Base-by-base conservation (phyloP, 2,329 filamentous ascomycete genomes). In the Epichloe baconii region DNA sequence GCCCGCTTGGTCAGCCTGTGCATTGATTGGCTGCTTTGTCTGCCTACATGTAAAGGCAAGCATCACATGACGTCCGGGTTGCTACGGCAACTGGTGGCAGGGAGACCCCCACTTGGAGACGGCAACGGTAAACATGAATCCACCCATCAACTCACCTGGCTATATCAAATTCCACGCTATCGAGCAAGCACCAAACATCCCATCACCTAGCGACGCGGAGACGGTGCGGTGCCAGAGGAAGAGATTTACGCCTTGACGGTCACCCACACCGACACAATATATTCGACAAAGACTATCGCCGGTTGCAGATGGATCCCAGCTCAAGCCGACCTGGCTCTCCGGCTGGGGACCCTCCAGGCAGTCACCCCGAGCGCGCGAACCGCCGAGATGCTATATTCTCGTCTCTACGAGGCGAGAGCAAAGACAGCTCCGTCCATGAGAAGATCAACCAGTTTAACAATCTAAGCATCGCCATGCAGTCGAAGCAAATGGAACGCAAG, bases 371-470 rank as follows among this genome's bases (percentile, higher is more conserved):
- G 59, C 80, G 82, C 60, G 73, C 78, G 53, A 83, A 85, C 61
- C 63, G 66, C 50, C 62, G 67, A 38, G 66, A 68, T 15, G 61
- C 66, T 50, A 57, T 68, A 50, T 64, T 70, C 57, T 61, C 66
- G 26, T 62, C 68, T 40, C 59, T 59, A 44, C 66, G 62, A 55
- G 62, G 54, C 60, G 69, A 68, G 52, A 66, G 67, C 52, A 74
- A 79, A 55, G 78, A 80, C 54, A 80, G 77, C 58, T 78, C 79
- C 21, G 80, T 86, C 5, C 73, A 81, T 58, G 79, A 83, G 54
- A 80, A 82, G 61, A 83, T 86, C 55, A 81, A 79, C 61, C 84
- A 86, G 65, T 87, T 88, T 66, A 86, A 88, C 69, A 78, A 74
- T 52, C 72, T 88, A 37, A 77, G 76, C 52, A 72, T 88, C 44